Evolutionary conservation across 306 rosid species (phyloP).

Genomic region (Medicago arabica): DNA sequence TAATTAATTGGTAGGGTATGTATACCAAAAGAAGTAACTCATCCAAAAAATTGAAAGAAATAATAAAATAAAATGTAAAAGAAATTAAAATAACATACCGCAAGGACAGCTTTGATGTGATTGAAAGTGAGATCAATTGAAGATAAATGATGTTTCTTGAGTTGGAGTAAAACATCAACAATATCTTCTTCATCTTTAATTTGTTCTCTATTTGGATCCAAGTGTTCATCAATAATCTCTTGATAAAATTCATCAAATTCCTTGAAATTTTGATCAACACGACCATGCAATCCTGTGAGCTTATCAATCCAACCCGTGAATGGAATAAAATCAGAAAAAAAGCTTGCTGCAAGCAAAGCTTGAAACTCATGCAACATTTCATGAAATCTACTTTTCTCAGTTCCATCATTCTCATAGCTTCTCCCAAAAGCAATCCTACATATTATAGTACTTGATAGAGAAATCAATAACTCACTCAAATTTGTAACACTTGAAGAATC

Average conservation of each 20-base stretch:
- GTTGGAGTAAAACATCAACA: slow-evolving; percentile 18
- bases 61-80: too few relatives aligned
- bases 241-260: too few relatives aligned
- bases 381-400: not conserved
- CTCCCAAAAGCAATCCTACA: slow-evolving; percentile 4
- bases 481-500: not conserved
- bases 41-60: too few relatives aligned
- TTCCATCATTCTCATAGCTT: not conserved
- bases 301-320: too few relatives aligned
- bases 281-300: too few relatives aligned
- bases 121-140: slow-evolving; percentile 20
- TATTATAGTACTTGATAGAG: not conserved
- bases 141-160: not conserved
- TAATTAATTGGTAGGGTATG: too few relatives aligned
- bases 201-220: not conserved
- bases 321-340: too few relatives aligned
- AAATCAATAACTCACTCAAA: not conserved
- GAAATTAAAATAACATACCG: slow-evolving; percentile 6
- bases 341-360: not conserved
- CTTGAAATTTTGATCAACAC: too few relatives aligned
- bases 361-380: slow-evolving; percentile 3
- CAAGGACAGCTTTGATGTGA: slow-evolving; percentile 11
- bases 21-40: too few relatives aligned
- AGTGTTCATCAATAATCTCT: too few relatives aligned
- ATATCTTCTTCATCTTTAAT: not conserved